Conservation (phyloP, 1,139 yeast species). For the Arxiozyma slooffiae region DNA sequence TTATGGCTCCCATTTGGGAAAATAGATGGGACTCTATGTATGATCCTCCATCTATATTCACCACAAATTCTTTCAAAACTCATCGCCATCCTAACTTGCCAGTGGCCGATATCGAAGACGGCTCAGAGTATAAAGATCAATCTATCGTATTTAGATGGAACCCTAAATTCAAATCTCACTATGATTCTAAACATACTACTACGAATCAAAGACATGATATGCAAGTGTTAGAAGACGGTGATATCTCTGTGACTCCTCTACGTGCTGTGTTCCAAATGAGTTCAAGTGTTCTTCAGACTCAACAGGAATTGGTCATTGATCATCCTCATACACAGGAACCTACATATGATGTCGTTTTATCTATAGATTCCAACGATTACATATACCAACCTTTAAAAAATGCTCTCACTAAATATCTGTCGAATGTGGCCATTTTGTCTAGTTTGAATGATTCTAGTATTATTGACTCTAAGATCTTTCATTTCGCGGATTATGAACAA, state of each 20-base stretch:
- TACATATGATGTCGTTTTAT: constrained; percentile 13
- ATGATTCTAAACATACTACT: constrained; percentile 34
- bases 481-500: constrained; percentile 86
- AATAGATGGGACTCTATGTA: constrained; percentile 71
- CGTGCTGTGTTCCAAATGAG: constrained; percentile 56
- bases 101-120: constrained; percentile 38
- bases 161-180: constrained; percentile 64
- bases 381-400: constrained; percentile 46
- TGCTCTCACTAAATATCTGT: constrained; percentile 35
- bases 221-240: constrained; percentile 40
- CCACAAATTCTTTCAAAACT: too few species aligned
- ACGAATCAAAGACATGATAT: constrained; percentile 28
- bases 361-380: constrained; percentile 39
- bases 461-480: constrained; percentile 39
- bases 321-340: constrained; percentile 1
- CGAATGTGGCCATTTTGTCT: constrained; percentile 16
- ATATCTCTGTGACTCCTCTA: constrained; percentile 69
- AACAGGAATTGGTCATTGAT: constrained; percentile 43
- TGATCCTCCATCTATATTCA: constrained; percentile 21
- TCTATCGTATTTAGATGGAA: constrained; percentile 59
- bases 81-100: neutral
- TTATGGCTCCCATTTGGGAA: constrained; percentile 66
- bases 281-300: constrained; percentile 34
- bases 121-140: constrained; percentile 27
- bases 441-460: constrained; percentile 3